Evolutionary conservation across 495 filamentous ascomycete genomes (phyloP).

Genomic region (Aspergillus egyptiacus): DNA sequence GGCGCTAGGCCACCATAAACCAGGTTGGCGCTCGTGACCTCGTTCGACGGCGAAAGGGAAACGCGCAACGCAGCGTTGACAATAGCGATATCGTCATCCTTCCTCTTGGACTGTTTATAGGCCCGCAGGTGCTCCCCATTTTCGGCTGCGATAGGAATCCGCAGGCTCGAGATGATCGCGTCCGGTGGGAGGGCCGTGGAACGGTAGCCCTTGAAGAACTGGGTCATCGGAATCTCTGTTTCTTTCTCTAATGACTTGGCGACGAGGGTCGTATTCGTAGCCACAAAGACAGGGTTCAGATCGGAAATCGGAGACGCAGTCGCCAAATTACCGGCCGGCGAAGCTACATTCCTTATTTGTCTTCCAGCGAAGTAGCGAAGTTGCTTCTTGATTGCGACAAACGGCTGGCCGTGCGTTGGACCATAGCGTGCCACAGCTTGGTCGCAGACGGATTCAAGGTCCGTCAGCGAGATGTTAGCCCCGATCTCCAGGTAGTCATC

Average conservation of each 20-base stretch:
- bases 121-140: slow-evolving; percentile 55
- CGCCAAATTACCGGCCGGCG: slow-evolving; percentile 89
- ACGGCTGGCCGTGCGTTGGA: slow-evolving; percentile 56
- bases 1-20: slow-evolving; percentile 92
- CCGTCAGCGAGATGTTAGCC: slow-evolving; percentile 85
- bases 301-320: slow-evolving; percentile 96
- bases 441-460: slow-evolving; percentile 55
- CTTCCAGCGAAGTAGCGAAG: slow-evolving; percentile 87
- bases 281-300: slow-evolving; percentile 90
- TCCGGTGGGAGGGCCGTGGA: slow-evolving; percentile 75
- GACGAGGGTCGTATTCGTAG: slow-evolving; percentile 71
- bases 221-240: slow-evolving; percentile 78
- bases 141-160: slow-evolving; percentile 68
- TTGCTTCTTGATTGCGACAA: slow-evolving; percentile 67
- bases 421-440: slow-evolving; percentile 82
- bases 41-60: slow-evolving; percentile 54
- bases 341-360: slow-evolving; percentile 95
- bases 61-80: slow-evolving; percentile 80
- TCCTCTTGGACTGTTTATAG: slow-evolving; percentile 93
- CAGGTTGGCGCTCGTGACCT: slow-evolving; percentile 65
- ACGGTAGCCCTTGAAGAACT: slow-evolving; percentile 90
- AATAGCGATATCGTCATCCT: slow-evolving; percentile 96
- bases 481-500: slow-evolving; percentile 82
- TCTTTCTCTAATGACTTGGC: slow-evolving; percentile 67
- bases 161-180: slow-evolving; percentile 77